Evolutionary conservation across 169 alveolate species (phyloP).

Genomic region (Amoebophrya sp.): DNA sequence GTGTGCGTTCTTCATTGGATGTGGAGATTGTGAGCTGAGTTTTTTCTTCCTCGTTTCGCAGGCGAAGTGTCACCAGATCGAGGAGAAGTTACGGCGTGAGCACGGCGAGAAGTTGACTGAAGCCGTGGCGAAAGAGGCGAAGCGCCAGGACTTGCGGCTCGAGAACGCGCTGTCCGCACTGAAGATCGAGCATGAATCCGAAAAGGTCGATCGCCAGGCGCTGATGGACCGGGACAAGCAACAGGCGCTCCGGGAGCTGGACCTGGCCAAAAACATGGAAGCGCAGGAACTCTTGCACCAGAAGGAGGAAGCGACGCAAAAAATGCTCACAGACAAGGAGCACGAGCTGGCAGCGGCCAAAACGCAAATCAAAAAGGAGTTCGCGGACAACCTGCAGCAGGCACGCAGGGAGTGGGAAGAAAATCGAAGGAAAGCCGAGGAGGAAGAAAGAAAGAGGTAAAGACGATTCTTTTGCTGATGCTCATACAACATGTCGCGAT

Average conservation of each 20-base stretch:
- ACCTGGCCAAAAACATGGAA: background rate
- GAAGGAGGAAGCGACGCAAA: background rate
- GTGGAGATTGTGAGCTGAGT: background rate
- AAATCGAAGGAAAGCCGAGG: background rate
- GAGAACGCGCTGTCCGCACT: background rate
- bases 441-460: background rate
- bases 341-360: background rate
- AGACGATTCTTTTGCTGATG: background rate
- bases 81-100: background rate
- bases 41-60: background rate
- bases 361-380: background rate
- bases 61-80: background rate
- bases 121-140: background rate
- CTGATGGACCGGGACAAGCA: background rate
- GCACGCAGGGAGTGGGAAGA: background rate
- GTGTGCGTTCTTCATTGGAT: too few relatives aligned
- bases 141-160: background rate
- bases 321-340: background rate
- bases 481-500: background rate
- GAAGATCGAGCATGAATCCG: background rate
- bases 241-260: background rate
- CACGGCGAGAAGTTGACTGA: background rate
- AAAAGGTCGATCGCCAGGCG: background rate
- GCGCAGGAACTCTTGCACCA: background rate
- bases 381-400: background rate